These are phyloP conservation scores for Ganoderma multipileum DNA, from an alignment of 1,284 basidiomycete genomes.

Conservation along the genomic window DNA sequence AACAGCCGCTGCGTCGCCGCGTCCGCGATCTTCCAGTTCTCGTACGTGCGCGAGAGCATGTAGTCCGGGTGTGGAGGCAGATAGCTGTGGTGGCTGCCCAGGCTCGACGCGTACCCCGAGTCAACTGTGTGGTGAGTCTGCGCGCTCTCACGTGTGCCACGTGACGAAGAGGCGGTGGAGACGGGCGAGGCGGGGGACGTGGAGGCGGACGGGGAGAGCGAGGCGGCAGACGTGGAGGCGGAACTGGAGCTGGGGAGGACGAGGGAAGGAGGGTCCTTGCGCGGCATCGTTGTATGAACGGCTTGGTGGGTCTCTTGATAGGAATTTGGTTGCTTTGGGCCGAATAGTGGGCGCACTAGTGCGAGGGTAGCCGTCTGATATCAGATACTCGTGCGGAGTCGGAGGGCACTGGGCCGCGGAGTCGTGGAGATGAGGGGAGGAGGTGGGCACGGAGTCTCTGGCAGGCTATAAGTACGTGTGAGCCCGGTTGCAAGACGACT, in stretches of 20 bases:
- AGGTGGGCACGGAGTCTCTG: not conserved
- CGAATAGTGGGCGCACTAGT: not conserved
- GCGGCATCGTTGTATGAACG: not conserved
- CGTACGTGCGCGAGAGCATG: conserved; percentile 29
- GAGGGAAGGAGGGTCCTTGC: not conserved
- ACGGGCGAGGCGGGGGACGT: not conserved
- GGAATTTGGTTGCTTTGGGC: not conserved
- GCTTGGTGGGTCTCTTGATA: not conserved
- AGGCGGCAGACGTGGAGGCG: not conserved
- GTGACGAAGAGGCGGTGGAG: not conserved
- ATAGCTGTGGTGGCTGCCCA: not conserved
- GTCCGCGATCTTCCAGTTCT: conserved; percentile 35
- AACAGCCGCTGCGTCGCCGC: conserved; percentile 30
- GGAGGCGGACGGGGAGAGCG: not conserved
- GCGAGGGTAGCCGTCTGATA: not conserved
- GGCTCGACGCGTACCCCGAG: conserved; percentile 28
- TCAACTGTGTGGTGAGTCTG: conserved; percentile 18
- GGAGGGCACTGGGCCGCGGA: not conserved
- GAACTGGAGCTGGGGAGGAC: conserved; percentile 11
- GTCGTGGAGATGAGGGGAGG: not conserved
- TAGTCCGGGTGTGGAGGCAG: conserved; percentile 24
- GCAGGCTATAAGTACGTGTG: not conserved
- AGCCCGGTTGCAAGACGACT: not conserved
- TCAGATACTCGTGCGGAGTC: not conserved
- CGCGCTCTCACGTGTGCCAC: conserved; percentile 1